Base-by-base conservation (phyloP, 192 early-diverging fungal species). In the Thamnidium elegans region DNA sequence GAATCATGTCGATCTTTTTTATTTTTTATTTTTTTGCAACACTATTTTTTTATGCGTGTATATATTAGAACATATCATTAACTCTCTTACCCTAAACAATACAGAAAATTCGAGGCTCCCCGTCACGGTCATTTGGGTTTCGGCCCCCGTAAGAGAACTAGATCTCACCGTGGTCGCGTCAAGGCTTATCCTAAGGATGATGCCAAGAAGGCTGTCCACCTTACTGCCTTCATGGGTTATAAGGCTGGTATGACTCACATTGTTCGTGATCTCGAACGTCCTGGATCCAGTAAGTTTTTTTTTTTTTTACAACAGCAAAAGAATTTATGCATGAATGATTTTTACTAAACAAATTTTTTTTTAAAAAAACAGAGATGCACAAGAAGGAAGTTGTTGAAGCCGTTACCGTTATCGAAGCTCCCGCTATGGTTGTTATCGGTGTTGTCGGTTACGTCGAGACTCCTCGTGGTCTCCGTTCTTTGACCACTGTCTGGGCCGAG, bases 191-290 rank as follows among this genome's bases (percentile, higher is more conserved):
- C 97, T 81, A 93, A 92, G 87, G 97, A 99, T 85, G 94, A 99
- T 81, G 75, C 90, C 60, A 86, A 84, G 78, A 95, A 96, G 88
- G 87, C 93, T 61, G 95, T 97, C 68, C 95, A 98, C 83, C 86
- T 98, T 82, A 98, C 97, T 43, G 97, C 97, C 80, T 99, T 96
- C 89, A 81, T 99, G 75, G 96, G 92, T 67, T 99, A 99, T 91
- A 99, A 99, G 94, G 97, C 97, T 48, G 97, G 97, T 82, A 99
- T 99, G 97, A 98, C 95, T 77, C 96, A 99, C 87, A 87, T 99
- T 82, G 97, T 99, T 74, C 94, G 97, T 72, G 97, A 99, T 86
- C 78, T 99, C 66, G 95, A 98, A 76, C 93, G 97, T 81, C 96
- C 97, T 68, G 94, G 92, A 61, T 95, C 96, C 81, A 99, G 54